Evolutionary conservation across 257 asterid species (phyloP).

Genomic region (Primulina eburnea): DNA sequence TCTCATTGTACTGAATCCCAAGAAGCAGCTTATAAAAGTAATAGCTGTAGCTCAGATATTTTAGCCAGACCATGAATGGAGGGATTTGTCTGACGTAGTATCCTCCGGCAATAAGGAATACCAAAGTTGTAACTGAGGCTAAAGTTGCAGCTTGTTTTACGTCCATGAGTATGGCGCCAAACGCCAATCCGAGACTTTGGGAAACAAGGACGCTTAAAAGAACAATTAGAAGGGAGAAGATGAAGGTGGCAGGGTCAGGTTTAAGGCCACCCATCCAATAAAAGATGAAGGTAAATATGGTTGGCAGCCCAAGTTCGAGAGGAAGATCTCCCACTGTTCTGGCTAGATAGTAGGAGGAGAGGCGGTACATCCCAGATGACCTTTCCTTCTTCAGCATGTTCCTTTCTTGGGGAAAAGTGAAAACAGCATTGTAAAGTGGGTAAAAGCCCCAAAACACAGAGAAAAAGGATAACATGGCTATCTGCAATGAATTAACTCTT

Average conservation of each 20-base stretch:
- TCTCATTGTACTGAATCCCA: slow-evolving; percentile 69
- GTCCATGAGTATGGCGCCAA: slow-evolving; percentile 96
- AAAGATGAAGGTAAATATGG: slow-evolving; percentile 82
- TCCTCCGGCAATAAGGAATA: slow-evolving; percentile 92
- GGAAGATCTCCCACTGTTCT: slow-evolving; percentile 90
- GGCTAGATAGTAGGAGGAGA: slow-evolving; percentile 86
- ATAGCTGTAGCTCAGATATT: slow-evolving; percentile 85
- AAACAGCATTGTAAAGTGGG: slow-evolving; percentile 92
- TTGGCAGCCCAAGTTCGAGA: slow-evolving; percentile 87
- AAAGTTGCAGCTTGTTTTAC: slow-evolving; percentile 92
- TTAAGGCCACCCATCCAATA: slow-evolving; percentile 99
- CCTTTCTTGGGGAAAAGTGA: slow-evolving; percentile 97
- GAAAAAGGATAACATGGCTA: slow-evolving; percentile 87
- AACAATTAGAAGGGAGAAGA: slow-evolving; percentile 79
- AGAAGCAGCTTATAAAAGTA: slow-evolving; percentile 80
- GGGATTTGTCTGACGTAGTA: slow-evolving; percentile 89
- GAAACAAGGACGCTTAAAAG: slow-evolving; percentile 92
- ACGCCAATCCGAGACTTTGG: slow-evolving; percentile 83
- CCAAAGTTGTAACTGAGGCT: slow-evolving; percentile 89
- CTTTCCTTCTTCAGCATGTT: slow-evolving; percentile 86
- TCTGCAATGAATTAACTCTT: slow-evolving; percentile 49
- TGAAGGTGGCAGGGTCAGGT: slow-evolving; percentile 68
- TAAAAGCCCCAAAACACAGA: slow-evolving; percentile 98
- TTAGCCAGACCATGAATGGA: slow-evolving; percentile 74
- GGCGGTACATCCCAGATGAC: slow-evolving; percentile 97